Percentiles rank a stretch among this genome's conserved stretches.
Conservation (phyloP, 345 rosid genomes). For the Clausena lansium region DNA sequence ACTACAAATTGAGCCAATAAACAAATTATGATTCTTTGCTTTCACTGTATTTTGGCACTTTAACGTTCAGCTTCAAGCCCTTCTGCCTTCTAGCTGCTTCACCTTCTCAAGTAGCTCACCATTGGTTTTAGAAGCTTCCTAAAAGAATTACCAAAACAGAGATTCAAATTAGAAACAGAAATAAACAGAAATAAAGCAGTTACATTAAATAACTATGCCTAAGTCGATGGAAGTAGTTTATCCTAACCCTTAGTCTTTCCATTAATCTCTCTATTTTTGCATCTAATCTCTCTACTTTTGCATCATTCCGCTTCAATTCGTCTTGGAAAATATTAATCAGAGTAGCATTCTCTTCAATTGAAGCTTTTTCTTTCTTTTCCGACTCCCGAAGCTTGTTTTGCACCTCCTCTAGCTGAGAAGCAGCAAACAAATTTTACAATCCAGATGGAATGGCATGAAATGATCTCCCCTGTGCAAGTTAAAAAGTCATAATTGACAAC, state of each 20-base stretch:
- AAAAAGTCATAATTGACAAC: constrained; percentile 7
- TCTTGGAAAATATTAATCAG: constrained; percentile 22
- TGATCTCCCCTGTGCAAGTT: background rate
- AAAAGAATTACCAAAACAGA: background rate
- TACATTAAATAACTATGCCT: background rate
- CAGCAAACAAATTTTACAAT: background rate
- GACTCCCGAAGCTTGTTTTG: constrained; percentile 19
- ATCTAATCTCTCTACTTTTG: constrained; percentile 30
- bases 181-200: background rate
- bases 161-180: background rate
- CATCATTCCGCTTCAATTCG: constrained; percentile 32
- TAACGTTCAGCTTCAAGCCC: background rate
- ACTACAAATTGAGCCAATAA: background rate
- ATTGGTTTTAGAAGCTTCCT: constrained; percentile 34
- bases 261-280: constrained; percentile 32
- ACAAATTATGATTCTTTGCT: background rate
- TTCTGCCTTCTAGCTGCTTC: constrained; percentile 22
- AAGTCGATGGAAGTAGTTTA: background rate
- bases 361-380: constrained; percentile 11
- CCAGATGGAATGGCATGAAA: constrained; percentile 1
- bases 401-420: constrained; percentile 31
- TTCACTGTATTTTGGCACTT: background rate
- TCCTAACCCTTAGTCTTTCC: constrained; percentile 37
- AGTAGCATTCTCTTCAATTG: constrained; percentile 18
- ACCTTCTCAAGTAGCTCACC: constrained; percentile 24